A percentile compares a stretch with the other conserved stretches of the same genome.
Evolutionary conservation across 108 stramenopile species (phyloP).

Genomic region (Fistulifera pelliculosa): DNA sequence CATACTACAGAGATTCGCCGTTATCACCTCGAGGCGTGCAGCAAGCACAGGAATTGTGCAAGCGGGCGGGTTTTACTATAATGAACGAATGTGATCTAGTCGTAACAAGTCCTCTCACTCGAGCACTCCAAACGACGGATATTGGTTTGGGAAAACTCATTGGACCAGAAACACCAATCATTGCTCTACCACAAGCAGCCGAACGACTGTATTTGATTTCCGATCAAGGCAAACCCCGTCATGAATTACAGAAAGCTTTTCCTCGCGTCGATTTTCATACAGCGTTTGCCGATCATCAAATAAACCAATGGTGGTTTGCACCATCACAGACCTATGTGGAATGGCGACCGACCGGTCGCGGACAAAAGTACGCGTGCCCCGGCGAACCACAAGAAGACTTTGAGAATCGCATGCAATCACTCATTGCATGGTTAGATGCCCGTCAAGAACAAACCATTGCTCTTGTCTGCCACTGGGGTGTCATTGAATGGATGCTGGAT

Average conservation of each 20-base stretch:
- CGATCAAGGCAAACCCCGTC: slow-evolving; percentile 28
- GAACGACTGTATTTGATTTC: slow-evolving; percentile 52
- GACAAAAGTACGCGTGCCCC: slow-evolving; percentile 40
- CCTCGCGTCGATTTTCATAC: slow-evolving; percentile 32
- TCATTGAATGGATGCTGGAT: slow-evolving; percentile 46
- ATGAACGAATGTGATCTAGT: slow-evolving; percentile 16
- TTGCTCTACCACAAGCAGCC: slow-evolving; percentile 34
- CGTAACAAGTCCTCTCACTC: slow-evolving; percentile 39
- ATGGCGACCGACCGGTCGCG: slow-evolving; percentile 43
- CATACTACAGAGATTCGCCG: slow-evolving; percentile 31
- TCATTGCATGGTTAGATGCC: slow-evolving; percentile 6
- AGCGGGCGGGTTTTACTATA: background rate
- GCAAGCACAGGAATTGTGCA: slow-evolving; percentile 23
- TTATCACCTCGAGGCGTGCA: slow-evolving; percentile 21
- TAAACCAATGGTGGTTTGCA: slow-evolving; percentile 7
- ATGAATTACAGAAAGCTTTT: slow-evolving; percentile 19
- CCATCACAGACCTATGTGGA: slow-evolving; percentile 14
- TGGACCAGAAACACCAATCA: slow-evolving; percentile 12
- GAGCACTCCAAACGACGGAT: slow-evolving; percentile 45
- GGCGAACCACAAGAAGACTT: slow-evolving; percentile 43
- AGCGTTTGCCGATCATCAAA: slow-evolving; percentile 10
- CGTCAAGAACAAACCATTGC: slow-evolving; percentile 30
- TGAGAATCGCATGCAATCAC: slow-evolving; percentile 41
- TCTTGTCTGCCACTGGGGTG: slow-evolving; percentile 49
- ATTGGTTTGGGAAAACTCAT: slow-evolving; percentile 12